Conservation (phyloP, 768 basidiomycete species). For the Pleurotus eryngii region DNA sequence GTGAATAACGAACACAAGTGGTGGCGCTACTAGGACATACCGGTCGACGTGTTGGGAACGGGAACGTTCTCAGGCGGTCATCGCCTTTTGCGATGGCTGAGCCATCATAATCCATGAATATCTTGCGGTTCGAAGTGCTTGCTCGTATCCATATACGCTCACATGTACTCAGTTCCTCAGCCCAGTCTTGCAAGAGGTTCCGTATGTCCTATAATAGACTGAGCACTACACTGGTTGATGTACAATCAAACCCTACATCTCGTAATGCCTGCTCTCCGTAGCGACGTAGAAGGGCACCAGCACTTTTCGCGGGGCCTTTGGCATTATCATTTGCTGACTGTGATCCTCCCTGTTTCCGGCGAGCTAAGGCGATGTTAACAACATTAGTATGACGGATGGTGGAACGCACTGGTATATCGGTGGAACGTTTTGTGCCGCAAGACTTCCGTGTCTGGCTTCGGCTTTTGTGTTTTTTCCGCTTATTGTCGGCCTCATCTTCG, state of each 20-base stretch:
- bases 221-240: conserved; percentile 2
- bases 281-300: conserved; percentile 88
- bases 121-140: conserved; percentile 80
- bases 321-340: conserved; percentile 91
- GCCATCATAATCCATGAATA: conserved; percentile 87
- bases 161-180: conserved; percentile 78
- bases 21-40: conserved; percentile 40
- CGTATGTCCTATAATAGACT: conserved; percentile 74
- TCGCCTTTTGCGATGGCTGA: conserved; percentile 73
- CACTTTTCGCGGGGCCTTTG: conserved; percentile 90
- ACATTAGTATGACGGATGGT: background rate
- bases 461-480: conserved; percentile 59
- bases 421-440: conserved; percentile 94
- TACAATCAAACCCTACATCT: conserved; percentile 49
- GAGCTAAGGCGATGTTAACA: conserved; percentile 49
- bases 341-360: conserved; percentile 95
- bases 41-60: conserved; percentile 94
- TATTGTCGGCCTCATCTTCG: conserved; percentile 31
- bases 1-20: background rate
- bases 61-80: conserved; percentile 81
- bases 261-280: conserved; percentile 93
- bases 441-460: conserved; percentile 78
- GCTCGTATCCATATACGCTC: conserved; percentile 93
- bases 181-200: conserved; percentile 78
- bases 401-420: conserved; percentile 87